Conservation (phyloP, 306 rosid genomes). For the apple (Malus domestica) region DNA sequence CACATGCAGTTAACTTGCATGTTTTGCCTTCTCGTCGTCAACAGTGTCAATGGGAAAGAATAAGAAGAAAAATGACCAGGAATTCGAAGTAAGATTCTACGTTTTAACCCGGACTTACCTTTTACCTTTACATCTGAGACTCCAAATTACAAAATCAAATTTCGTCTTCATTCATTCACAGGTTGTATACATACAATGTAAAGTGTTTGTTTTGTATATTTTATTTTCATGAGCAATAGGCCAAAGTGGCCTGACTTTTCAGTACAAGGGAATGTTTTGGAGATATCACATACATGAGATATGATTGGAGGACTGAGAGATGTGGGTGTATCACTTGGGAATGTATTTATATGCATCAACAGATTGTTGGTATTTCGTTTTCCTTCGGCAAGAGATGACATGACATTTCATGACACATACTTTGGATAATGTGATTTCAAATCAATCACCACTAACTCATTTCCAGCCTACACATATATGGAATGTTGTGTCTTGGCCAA, state of each 20-base stretch:
- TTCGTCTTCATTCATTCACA: background rate
- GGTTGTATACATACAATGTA: constrained; percentile 40
- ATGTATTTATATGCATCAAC: background rate
- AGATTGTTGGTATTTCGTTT: background rate
- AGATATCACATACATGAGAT: background rate
- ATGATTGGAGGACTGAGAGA: background rate
- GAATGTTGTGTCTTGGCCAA: background rate
- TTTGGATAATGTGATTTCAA: background rate
- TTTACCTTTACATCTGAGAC: background rate
- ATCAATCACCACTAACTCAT: background rate
- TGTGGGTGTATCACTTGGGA: background rate
- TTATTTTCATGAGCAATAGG: background rate
- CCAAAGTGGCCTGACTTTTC: background rate
- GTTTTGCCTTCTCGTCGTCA: background rate
- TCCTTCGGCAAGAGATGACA: background rate
- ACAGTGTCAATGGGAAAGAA: constrained; percentile 44
- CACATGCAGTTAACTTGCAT: background rate
- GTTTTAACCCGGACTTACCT: background rate
- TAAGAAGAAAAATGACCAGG: constrained; percentile 27
- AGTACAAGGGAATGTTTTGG: background rate
- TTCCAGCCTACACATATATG: background rate
- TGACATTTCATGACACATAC: background rate
- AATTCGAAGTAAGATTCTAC: constrained; percentile 22
- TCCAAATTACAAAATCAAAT: background rate
- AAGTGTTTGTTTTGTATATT: background rate